Evolutionary conservation across 1,139 yeast genomes (phyloP), one percentile per base, ranked within the genome.

Genomic region (Pneumocystis sp.): DNA sequence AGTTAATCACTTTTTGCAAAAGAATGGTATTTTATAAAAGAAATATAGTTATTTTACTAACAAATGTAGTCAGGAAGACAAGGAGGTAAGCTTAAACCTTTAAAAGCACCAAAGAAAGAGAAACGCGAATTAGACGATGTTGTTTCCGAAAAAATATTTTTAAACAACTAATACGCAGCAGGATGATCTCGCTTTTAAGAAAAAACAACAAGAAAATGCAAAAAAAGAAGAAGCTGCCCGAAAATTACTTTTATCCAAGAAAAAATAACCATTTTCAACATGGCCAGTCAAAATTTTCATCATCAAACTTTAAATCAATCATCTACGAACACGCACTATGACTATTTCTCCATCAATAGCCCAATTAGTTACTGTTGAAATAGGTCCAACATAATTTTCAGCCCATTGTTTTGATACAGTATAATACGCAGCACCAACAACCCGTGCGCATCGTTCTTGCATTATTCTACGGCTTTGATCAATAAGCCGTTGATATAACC

Each of bases 31-130:
- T 44, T 50, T 15, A 50, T 12, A 25, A 50, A 50, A 6, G 25
- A 50, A 3, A 21, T n/a, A 25, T 25, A 50, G 12, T 25, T 10
- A 1, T 29, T 12, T 50, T 25, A 37, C 17, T 50, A 12, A 25
- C n/a, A 17, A 10, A 5, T 25, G 31, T 63, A 63, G 67, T 63
- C 67, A 7, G 65, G 65, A 29, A 63, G 65, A 19, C 65, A 65
- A 57, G 67, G 67, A 19, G 67, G 67, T 15, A 65, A 65, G 45
- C 61, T 65, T 40, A 65, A 65, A 63, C 67, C 67, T 8, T 37
- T 65, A 35, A 65, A 65, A 61, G 60, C 44, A 34, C 63, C 67
- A 6, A 65, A 65, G 29, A 65, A 65, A 63, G 39, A 61, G 31
- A 61, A 31, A 39, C 44, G 40, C 21, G 67, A 65, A 17, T 39